Conservation (phyloP, 257 asterid genomes). For the Cordia subcordata region DNA sequence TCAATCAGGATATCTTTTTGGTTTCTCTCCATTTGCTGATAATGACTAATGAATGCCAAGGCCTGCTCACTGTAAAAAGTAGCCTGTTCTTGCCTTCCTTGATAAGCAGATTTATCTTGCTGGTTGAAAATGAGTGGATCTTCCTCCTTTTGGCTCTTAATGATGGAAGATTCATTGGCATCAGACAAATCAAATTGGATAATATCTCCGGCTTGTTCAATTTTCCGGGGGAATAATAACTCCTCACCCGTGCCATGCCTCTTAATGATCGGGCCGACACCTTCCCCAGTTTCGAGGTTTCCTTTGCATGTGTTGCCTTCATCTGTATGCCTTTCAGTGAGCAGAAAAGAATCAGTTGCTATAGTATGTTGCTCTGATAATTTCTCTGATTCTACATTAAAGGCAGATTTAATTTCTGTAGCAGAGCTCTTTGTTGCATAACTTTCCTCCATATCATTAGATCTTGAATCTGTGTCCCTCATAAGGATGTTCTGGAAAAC, state of each 20-base stretch:
- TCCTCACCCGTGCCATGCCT: constrained; percentile 45
- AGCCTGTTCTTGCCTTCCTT: constrained; percentile 15
- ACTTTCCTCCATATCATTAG: constrained; percentile 25
- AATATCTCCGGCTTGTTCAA: constrained; percentile 21
- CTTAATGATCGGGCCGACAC: constrained; percentile 24
- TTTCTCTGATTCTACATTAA: constrained; percentile 17
- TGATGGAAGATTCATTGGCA: constrained; percentile 33
- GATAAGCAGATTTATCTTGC: constrained; percentile 18
- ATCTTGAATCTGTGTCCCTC: constrained; percentile 49
- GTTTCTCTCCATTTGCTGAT: constrained; percentile 23
- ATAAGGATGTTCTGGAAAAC: constrained; percentile 70
- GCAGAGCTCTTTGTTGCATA: constrained; percentile 17
- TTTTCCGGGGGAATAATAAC: constrained; percentile 32
- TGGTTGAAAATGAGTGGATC: constrained; percentile 40
- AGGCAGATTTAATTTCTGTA: constrained; percentile 22
- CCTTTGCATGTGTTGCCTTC: constrained; percentile 12
- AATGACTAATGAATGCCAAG: constrained; percentile 19
- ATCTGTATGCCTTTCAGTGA: constrained; percentile 24
- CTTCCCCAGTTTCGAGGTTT: constrained; percentile 34
- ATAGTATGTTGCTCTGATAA: constrained; percentile 20
- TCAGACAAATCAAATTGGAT: constrained; percentile 20
- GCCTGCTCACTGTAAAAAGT: constrained; percentile 31
- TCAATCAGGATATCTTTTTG: constrained; percentile 43
- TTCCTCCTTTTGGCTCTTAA: constrained; percentile 46
- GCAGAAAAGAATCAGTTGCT: constrained; percentile 46